Base-by-base conservation (phyloP, 2,329 filamentous ascomycete species). In the Tympanopsis confertula region DNA sequence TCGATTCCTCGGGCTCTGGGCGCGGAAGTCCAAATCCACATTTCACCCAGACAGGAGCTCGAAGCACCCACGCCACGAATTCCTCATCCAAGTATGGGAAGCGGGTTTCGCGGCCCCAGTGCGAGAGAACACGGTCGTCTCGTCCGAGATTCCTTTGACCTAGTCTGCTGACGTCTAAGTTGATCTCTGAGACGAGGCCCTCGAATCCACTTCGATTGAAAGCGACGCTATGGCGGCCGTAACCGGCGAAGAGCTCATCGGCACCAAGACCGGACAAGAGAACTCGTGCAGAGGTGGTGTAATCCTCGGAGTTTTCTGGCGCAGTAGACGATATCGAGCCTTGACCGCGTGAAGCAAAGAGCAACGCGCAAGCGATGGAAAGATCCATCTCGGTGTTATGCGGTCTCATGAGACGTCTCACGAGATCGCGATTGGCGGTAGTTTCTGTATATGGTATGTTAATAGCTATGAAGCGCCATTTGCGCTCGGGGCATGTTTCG, bases 341-440 rank as follows among this genome's bases (percentile, higher is more conserved):
- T 33, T 18, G 30, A 7, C 87, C 89, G 28, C 86, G 74, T 1
- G 89, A 80, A 4, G 91, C 87, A 62, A 98, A 98, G 57, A 95
- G 96, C n/a, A 98, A 67, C 0, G 91, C 91, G 48, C 74, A 82
- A 0, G 85, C 83, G 48, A 98, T 98, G 3, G 91, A 98, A 1
- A 98, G 68, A 50, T 98, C 91, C 91, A 98, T 98, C 58, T 98
- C 91, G 0, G 91, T 98, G 47, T 94, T 89, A 58, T 98, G 91
- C 0, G 91, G 91, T 47, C 82, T 70, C 55, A 98, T 95, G 14
- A 98, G 66, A 2, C 74, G 69, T 26, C 88, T 71, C 15, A 98
- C 73, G 19, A 69, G 69, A 3, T 69, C 51, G 43, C 85, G 76
- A 49, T 94, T 83, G 2, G 69, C 66, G 32, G 78, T 53, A 0